These are phyloP conservation scores for Pythium guiyangense DNA, from an alignment of 352 stramenopile species.

Conservation along the genomic window DNA sequence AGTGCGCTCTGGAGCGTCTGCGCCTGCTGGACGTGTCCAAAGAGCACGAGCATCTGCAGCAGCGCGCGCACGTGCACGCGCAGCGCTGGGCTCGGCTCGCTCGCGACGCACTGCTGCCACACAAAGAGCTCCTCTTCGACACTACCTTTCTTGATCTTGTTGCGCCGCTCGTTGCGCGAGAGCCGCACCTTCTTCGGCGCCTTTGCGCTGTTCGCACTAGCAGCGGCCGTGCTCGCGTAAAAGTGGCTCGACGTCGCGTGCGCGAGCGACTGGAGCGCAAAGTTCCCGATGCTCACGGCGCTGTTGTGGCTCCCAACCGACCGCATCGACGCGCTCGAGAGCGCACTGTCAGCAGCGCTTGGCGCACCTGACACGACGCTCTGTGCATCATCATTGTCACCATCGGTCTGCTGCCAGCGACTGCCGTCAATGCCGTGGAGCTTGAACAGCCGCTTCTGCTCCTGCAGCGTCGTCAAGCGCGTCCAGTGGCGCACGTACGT, in stretches of 20 bases:
- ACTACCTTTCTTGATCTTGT: conserved; percentile 66
- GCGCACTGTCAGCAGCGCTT: conserved; percentile 49
- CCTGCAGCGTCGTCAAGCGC: conserved; percentile 54
- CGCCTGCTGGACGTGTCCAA: conserved; percentile 32
- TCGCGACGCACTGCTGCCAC: conserved; percentile 31
- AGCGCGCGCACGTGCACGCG: conserved; percentile 29
- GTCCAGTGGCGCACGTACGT: conserved; percentile 54
- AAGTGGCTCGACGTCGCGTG: conserved; percentile 64
- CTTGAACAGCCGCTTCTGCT: conserved; percentile 77
- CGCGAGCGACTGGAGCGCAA: conserved; percentile 52
- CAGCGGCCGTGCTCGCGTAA: conserved; percentile 19
- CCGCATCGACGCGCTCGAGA: conserved; percentile 57
- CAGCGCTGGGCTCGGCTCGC: conserved; percentile 33
- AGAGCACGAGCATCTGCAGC: conserved; percentile 52
- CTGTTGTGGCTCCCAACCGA: conserved; percentile 82
- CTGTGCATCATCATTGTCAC: conserved; percentile 26
- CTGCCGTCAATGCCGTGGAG: conserved; percentile 72
- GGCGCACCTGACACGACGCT: conserved; percentile 41
- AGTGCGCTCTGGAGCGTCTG: conserved; percentile 42
- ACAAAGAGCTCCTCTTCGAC: conserved; percentile 68
- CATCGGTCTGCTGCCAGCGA: conserved; percentile 32
- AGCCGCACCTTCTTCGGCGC: conserved; percentile 38
- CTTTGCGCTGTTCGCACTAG: conserved; percentile 1
- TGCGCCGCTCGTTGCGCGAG: conserved; percentile 47
- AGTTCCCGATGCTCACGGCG: conserved; percentile 57